A percentile compares a stretch with the other conserved stretches of the same genome.
These are phyloP conservation scores for Pseudocercospora fuligena DNA, from an alignment of 2,329 filamentous ascomycete species.

Conservation along the genomic window DNA sequence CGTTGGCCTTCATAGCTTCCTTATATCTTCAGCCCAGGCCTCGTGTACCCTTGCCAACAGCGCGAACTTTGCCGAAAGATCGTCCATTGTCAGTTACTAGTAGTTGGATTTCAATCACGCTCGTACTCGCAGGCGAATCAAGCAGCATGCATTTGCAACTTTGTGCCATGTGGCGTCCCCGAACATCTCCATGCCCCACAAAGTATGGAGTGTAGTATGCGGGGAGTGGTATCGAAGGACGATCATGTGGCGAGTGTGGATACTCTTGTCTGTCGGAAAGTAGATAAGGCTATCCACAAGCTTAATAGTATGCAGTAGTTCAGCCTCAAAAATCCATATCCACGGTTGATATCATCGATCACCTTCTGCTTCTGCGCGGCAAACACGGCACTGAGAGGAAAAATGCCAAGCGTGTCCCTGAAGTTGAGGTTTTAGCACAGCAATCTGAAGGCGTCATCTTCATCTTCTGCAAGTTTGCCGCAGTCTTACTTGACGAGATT, in stretches of 20 bases:
- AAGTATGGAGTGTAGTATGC: neutral
- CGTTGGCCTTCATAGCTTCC: neutral
- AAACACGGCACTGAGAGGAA: neutral
- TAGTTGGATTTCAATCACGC: neutral
- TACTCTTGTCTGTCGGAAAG: neutral
- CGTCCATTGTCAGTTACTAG: neutral
- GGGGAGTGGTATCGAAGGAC: neutral
- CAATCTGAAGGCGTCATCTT: neutral
- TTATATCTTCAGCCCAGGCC: neutral
- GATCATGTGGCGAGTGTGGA: neutral
- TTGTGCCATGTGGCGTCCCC: neutral
- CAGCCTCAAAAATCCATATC: neutral
- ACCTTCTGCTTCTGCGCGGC: neutral
- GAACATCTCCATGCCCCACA: neutral
- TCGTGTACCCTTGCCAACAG: neutral
- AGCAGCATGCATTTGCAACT: neutral
- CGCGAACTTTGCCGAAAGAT: neutral
- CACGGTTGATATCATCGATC: neutral
- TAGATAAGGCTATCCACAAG: slow-evolving; percentile 1
- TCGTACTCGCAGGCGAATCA: slow-evolving; percentile 3
- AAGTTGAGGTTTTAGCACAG: neutral
- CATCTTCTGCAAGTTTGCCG: neutral
- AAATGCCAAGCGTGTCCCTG: neutral
- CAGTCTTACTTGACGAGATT: neutral
- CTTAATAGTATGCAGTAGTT: neutral